phyloP scores from a whole-genome alignment of 129 eudicot genomes.

The Flaveria linearis region DNA sequence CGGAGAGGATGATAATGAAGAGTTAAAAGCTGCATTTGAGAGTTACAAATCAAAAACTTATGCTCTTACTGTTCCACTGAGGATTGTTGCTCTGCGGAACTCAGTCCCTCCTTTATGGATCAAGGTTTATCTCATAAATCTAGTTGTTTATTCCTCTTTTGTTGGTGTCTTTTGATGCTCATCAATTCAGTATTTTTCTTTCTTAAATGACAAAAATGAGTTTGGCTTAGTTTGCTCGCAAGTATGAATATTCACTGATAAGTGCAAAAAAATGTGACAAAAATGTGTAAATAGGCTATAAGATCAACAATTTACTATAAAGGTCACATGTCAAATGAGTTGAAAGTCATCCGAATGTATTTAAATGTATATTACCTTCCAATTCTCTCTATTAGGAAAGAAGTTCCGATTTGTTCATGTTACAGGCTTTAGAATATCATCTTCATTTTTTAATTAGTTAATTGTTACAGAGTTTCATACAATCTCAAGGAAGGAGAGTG shows the following conservation, averaged over 20 bases:
- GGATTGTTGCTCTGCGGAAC: conserved; percentile 72
- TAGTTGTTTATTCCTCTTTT: conserved; percentile 5
- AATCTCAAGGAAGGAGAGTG: conserved; percentile 84
- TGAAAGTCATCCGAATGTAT: conserved; percentile 1
- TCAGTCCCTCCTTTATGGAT: conserved; percentile 92
- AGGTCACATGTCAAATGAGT: not conserved
- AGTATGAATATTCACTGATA: not conserved
- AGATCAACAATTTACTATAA: not conserved
- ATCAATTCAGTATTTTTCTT: not conserved
- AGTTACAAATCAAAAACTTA: conserved; percentile 79
- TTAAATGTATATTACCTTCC: not conserved
- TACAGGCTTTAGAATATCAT: conserved; percentile 8
- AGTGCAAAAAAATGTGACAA: not conserved
- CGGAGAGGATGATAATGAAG: conserved; percentile 52
- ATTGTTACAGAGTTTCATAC: conserved; percentile 63
- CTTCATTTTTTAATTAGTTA: conserved; percentile 20
- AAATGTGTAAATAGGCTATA: not conserved
- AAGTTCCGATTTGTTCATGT: not conserved
- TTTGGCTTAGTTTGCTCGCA: not conserved
- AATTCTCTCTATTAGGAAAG: not conserved
- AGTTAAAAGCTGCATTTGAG: conserved; percentile 69
- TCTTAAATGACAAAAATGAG: not conserved
- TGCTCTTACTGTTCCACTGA: conserved; percentile 81
- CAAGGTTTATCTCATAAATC: conserved; percentile 46
- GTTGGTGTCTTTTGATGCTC: not conserved